These are phyloP conservation scores for Alternaria brassicicola DNA, from an alignment of 2,329 filamentous ascomycete genomes.

Conservation along the genomic window DNA sequence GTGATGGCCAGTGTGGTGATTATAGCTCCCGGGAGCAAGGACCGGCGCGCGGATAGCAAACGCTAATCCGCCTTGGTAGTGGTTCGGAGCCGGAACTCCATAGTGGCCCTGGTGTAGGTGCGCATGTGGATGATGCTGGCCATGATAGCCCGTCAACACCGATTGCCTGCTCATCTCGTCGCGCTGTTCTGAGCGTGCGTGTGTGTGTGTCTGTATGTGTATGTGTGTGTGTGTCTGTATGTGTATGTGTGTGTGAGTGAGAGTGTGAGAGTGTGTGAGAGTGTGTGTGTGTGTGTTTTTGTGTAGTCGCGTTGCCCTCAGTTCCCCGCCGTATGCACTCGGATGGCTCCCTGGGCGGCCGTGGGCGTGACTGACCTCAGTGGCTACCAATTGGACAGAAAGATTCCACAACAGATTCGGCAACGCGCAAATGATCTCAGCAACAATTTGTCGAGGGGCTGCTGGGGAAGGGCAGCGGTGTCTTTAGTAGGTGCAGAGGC, in stretches of 20 bases:
- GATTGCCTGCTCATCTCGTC: constrained; percentile 39
- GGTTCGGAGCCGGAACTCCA: constrained; percentile 29
- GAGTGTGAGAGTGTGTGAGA: background rate
- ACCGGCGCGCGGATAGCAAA: constrained; percentile 48
- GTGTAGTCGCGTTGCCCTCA: constrained; percentile 14
- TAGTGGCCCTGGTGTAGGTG: constrained; percentile 30
- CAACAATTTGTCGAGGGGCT: constrained; percentile 43
- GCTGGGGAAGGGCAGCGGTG: constrained; percentile 39
- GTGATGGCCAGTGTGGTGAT: constrained; percentile 42
- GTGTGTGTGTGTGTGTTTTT: constrained; percentile 10
- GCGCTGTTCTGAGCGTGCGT: background rate
- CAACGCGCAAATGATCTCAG: constrained; percentile 30
- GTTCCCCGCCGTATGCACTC: constrained; percentile 16
- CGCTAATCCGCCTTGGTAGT: constrained; percentile 39
- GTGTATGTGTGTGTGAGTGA: constrained; percentile 11
- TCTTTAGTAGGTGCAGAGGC: constrained; percentile 48
- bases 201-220: constrained; percentile 11
- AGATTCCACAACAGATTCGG: constrained; percentile 46
- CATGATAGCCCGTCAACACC: constrained; percentile 37
- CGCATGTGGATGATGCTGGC: constrained; percentile 15
- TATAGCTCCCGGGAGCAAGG: constrained; percentile 43
- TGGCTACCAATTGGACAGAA: constrained; percentile 36
- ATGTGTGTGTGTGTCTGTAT: constrained; percentile 8
- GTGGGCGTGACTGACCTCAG: constrained; percentile 32
- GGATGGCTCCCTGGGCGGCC: constrained; percentile 16